These are phyloP conservation scores for Auxenochlorella pyrenoidosa DNA, from an alignment of 139 green algal genomes.

Conservation along the genomic window DNA sequence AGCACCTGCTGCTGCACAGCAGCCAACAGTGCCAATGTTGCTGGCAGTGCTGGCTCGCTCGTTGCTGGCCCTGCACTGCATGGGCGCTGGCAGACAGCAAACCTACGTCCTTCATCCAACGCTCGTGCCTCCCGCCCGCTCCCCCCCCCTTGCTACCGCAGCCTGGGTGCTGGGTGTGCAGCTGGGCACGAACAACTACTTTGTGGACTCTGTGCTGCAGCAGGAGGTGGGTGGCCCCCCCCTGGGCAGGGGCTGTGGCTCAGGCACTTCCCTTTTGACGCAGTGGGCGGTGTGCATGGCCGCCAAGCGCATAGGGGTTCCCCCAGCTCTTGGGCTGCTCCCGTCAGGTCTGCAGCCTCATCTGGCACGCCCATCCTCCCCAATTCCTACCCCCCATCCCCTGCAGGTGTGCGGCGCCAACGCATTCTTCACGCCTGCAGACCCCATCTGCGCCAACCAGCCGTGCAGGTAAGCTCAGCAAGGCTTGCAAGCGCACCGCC, in stretches of 20 bases:
- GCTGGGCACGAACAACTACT: slow-evolving; percentile 67
- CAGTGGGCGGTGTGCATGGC: too few relatives aligned
- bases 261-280: too few relatives aligned
- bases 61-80: background rate
- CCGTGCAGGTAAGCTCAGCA: slow-evolving; percentile 14
- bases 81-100: too few relatives aligned
- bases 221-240: slow-evolving; percentile 8
- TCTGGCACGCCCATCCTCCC: too few relatives aligned
- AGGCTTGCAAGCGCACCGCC: background rate
- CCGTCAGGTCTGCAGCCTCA: too few relatives aligned
- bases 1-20: too few relatives aligned
- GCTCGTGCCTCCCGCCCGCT: background rate
- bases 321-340: too few relatives aligned
- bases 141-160: background rate
- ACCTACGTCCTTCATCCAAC: background rate
- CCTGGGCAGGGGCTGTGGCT: too few relatives aligned
- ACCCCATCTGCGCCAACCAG: slow-evolving; percentile 28
- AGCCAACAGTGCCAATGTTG: too few relatives aligned
- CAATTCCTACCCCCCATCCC: too few relatives aligned
- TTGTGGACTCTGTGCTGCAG: slow-evolving; percentile 44
- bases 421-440: slow-evolving; percentile 34
- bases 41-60: background rate
- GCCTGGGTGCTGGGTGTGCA: slow-evolving; percentile 26
- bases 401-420: slow-evolving; percentile 2
- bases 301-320: too few relatives aligned